Evolutionary conservation across 306 rosid genomes (phyloP), one percentile per base, ranked within the genome.

Genomic region (Pueraria montana): DNA sequence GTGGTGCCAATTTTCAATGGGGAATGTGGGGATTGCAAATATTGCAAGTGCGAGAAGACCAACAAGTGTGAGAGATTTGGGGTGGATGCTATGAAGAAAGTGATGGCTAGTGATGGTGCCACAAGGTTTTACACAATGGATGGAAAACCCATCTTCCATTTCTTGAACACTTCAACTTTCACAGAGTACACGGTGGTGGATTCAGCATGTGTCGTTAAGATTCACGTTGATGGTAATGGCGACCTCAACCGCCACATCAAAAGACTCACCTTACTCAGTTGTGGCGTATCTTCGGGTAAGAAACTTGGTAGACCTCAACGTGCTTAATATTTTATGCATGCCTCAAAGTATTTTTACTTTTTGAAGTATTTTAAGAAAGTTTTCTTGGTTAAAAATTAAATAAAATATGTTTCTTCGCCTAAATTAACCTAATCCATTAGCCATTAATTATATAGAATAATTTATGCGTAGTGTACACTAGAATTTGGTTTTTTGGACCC

Each of bases 81-180:
- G 0, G 97, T 91, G n/a, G 66, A 91, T 61, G 87, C 90, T 0
- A 84, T 66, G 84, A 89, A 86, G 82, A 84, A 34, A 11, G 88
- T 80, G 48, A 92, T 94, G 98, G 76, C 1, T 0, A 9, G 38
- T 34, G 38, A 93, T 43, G 98, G 95, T 0, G 72, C 40, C 34
- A 81, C 81, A 43, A 76, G 98, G 74, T 94, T 94, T 55, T 74
- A 87, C 0, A 81, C 91, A 48, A 6, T 32, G 0, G 80, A 88
- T 10, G 94, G 90, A 1, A 73, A 53, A 6, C 88, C 94, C 7
- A 90, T 94, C 0, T 93, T 36, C 78, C 97, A 92, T 82, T 94
- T 94, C 30, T 77, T 94, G 78, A 94, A 93, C 83, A 93, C 98
- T 3, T 94, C 98, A 1, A 94, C 98, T n/a, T 94, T 94, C 81